These are phyloP conservation scores for Collybia sordida DNA, from an alignment of 768 basidiomycete genomes.

Conservation along the genomic window DNA sequence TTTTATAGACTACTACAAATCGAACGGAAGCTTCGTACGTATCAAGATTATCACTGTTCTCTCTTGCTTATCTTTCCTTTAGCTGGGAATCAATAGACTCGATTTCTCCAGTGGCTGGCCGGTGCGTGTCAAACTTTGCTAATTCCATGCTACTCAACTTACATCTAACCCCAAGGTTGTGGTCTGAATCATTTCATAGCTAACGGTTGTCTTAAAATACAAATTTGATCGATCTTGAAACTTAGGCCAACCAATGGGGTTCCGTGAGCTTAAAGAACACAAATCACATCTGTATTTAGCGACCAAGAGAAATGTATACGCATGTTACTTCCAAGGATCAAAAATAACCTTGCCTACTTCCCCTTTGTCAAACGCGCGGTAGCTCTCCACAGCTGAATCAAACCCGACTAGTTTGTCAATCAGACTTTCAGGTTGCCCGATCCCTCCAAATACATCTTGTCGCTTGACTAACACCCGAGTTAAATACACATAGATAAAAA, in stretches of 20 bases:
- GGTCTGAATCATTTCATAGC: not conserved
- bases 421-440: constrained; percentile 60
- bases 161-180: not conserved
- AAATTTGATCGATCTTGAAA: too few relatives aligned
- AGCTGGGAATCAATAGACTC: constrained; percentile 48
- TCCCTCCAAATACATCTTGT: constrained; percentile 73
- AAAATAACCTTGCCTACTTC: constrained; percentile 76
- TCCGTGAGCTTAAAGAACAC: too few relatives aligned
- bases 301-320: not conserved
- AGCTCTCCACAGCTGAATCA: constrained; percentile 54
- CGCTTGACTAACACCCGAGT: constrained; percentile 43
- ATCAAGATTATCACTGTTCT: not conserved
- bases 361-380: constrained; percentile 70
- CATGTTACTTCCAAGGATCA: constrained; percentile 59
- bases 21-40: constrained; percentile 39
- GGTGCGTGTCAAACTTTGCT: constrained; percentile 19
- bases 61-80: not conserved
- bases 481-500: not conserved
- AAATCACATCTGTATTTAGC: not conserved
- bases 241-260: too few relatives aligned
- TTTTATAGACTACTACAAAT: constrained; percentile 46
- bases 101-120: constrained; percentile 53
- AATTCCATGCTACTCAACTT: not conserved
- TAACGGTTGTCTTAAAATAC: not conserved
- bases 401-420: constrained; percentile 69